phyloP scores from a whole-genome alignment of 495 filamentous ascomycete species.

The Venustampulla echinocandica region DNA sequence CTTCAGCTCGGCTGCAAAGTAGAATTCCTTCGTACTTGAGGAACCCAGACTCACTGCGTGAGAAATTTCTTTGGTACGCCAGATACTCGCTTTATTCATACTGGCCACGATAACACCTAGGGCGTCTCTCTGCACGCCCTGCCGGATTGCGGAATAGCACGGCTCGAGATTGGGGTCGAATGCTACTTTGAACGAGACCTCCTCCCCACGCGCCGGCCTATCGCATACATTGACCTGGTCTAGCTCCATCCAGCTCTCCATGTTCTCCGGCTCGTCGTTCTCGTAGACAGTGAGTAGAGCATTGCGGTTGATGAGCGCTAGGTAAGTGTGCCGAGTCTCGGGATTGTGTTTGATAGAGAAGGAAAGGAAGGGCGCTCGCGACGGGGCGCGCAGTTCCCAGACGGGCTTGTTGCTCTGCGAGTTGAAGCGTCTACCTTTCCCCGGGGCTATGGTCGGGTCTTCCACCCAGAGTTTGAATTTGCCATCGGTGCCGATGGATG shows the following conservation, averaged over 20 bases:
- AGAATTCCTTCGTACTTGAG: slow-evolving; percentile 54
- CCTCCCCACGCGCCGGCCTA: slow-evolving; percentile 59
- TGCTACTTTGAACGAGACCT: slow-evolving; percentile 73
- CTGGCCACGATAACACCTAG: slow-evolving; percentile 73
- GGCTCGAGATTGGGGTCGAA: slow-evolving; percentile 80
- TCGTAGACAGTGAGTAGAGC: slow-evolving; percentile 75
- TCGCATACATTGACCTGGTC: slow-evolving; percentile 58
- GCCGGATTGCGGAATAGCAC: slow-evolving; percentile 64
- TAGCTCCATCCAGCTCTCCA: slow-evolving; percentile 64
- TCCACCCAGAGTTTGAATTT: slow-evolving; percentile 86
- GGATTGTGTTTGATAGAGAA: slow-evolving; percentile 71
- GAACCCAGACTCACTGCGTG: slow-evolving; percentile 38
- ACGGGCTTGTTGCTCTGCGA: slow-evolving; percentile 26
- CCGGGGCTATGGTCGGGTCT: slow-evolving; percentile 63
- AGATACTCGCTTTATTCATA: slow-evolving; percentile 72
- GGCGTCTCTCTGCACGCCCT: slow-evolving; percentile 65
- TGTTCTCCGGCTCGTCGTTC: slow-evolving; percentile 74
- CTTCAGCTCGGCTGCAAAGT: slow-evolving; percentile 63
- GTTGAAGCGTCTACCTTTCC: slow-evolving; percentile 69
- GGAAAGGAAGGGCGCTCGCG: slow-evolving; percentile 60
- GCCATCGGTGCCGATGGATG: slow-evolving; percentile 73
- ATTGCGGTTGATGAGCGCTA: slow-evolving; percentile 75
- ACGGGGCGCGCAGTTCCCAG: slow-evolving; percentile 34
- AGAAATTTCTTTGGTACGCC: slow-evolving; percentile 58
- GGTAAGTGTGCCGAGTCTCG: slow-evolving; percentile 59